Evolutionary conservation across 805 yeast species (phyloP), one percentile per base, ranked within the genome.

Genomic region (Saccharomycopsis microspora): DNA sequence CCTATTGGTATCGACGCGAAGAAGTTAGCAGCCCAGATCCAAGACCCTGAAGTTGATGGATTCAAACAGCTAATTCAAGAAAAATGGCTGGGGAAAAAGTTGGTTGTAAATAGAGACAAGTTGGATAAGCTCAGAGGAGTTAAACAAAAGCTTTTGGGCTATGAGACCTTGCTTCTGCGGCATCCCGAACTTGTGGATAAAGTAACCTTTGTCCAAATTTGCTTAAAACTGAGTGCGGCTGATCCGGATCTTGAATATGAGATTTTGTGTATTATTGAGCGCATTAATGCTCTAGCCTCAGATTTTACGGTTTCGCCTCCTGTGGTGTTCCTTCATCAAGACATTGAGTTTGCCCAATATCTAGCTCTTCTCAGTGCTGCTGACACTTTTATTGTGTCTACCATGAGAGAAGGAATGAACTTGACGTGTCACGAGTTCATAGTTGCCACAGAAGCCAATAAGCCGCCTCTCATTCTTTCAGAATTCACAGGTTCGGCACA

Each of bases 401-500:
- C 96, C 1, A 75, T 90, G 71, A 80, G 98, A 60, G 98, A 93
- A 63, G 98, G 98, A 30, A 85, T 93, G 88, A 93, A 93, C 58
- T 70, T 93, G 59, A 89, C 97, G 0, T 90, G 96, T 56, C 98
- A 93, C 60, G 98, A 93, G 62, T 93, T 83, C 61, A 75, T 88
- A 39, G 82, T 81, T 47, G 85, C 95, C 30, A 76, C 93, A 1
- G 65, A 70, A 28, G 77, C 75, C 39, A 76, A 76, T 50, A 80
- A 82, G 54, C 82, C 96, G 0, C 96, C 96, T 1, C 71, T 90
- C 53, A 74, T 93, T 42, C 64, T 93, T 47, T 85, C 95, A 37
- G 98, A 93, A 63, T 93, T 93, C 57, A 88, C 96, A 1, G 98
- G 98, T 1, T 85, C 96, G 7, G 95, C 97, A 0, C 73, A 82